A percentile compares a stretch with the other conserved stretches of the same genome.
phyloP scores from a whole-genome alignment of 192 early-diverging fungal species.

The Linderina pennispora region DNA sequence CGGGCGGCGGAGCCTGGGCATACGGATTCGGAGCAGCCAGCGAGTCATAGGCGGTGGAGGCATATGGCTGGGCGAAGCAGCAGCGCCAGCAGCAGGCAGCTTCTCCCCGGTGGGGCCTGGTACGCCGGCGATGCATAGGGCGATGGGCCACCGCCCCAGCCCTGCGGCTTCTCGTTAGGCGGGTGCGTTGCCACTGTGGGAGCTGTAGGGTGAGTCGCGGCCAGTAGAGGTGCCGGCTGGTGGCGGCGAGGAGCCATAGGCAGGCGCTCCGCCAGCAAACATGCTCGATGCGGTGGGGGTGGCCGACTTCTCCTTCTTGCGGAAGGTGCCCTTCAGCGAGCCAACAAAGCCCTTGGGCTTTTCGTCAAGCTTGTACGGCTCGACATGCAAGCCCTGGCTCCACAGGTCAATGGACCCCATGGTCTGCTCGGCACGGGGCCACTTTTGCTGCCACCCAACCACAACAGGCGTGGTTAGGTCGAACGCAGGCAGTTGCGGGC shows the following conservation, averaged over 20 bases:
- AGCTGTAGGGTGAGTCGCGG: too few relatives aligned
- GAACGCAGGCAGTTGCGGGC: conserved; percentile 50
- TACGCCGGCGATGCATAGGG: too few relatives aligned
- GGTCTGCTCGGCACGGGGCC: conserved; percentile 16
- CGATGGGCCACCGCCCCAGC: too few relatives aligned
- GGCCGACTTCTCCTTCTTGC: conserved; percentile 37
- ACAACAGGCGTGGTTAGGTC: conserved; percentile 42
- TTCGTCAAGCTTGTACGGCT: conserved; percentile 22
- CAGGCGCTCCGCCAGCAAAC: conserved; percentile 7
- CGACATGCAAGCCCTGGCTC: conserved; percentile 27
- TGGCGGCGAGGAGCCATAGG: not conserved
- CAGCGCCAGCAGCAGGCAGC: not conserved
- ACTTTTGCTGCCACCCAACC: conserved; percentile 35
- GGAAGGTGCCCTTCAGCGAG: conserved; percentile 36
- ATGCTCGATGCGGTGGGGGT: conserved; percentile 14
- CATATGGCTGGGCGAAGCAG: not conserved
- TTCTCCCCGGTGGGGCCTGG: not conserved
- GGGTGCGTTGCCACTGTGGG: too few relatives aligned
- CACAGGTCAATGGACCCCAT: conserved; percentile 29
- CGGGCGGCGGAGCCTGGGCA: conserved; percentile 6
- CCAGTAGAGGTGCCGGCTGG: too few relatives aligned
- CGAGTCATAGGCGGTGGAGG: conserved; percentile 5
- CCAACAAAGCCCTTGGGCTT: conserved; percentile 21
- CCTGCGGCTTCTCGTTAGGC: not conserved
- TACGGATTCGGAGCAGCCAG: conserved; percentile 2